Base-by-base conservation (phyloP, 345 rosid species). In the Rhodamnia argentea region DNA sequence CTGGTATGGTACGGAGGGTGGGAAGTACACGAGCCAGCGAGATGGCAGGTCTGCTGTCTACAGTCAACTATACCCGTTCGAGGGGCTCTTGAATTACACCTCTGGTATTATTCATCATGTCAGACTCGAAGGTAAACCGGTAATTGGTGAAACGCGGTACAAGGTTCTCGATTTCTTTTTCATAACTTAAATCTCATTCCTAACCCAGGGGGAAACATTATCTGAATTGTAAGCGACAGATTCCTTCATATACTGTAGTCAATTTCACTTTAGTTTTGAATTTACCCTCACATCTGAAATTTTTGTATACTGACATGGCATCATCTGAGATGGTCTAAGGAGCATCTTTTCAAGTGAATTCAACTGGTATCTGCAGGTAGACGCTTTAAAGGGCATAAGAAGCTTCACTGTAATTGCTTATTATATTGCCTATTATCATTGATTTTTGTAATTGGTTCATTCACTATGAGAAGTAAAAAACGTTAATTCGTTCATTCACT, bases 21-120 rank as follows among this genome's bases (percentile, higher is more conserved):
- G 95, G 32, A 91, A 92, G 0, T 94, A 92, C 85, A 42, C 84
- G 0, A 84, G 57, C n/a, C 90, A 87, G 78, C 83, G 14, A 60
- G 89, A 54, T 27, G 95, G 98, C 60, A 86, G 90, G 83, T 93
- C 98, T 9, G 86, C 90, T 40, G 94, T 94, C 87, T 96, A 96
- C 42, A 94, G 92, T 87, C 98, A 96, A 51, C 89, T 95, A 81
- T 96, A 94, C 87, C 95, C 98, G 1, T 96, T 94, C 83, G 88
- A 94, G 87, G 99, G 97, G 26, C 96, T 95, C 50, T 75, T 88
- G 83, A 96, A 96, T 87, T 95, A 95, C 88, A 95, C 98, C 5
- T 95, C 98, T 53, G 94, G 94, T 84, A 93, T 95, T 92, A 95
- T 94, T 87, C 98, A 96, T 89, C 98, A 94, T 90, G 98, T 94